Conservation (phyloP, 306 rosid genomes). For the Coriaria nepalensis region DNA sequence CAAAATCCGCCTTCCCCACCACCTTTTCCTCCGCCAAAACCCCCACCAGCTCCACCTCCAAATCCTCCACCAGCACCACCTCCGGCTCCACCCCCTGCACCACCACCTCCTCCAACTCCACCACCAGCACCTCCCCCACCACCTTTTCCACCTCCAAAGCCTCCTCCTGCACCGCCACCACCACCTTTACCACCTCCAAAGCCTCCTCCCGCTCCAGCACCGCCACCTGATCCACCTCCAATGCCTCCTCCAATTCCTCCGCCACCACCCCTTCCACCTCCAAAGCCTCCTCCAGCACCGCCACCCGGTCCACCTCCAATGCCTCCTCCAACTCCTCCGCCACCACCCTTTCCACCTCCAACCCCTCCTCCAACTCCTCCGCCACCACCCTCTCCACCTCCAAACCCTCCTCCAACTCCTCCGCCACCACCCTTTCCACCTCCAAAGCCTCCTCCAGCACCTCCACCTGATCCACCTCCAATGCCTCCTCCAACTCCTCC, state of each 20-base stretch:
- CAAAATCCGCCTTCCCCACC: background rate
- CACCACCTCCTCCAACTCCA: constrained; percentile 2
- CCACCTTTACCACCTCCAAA: background rate
- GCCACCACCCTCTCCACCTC: constrained; percentile 6
- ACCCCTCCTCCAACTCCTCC: too few species aligned
- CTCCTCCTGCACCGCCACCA: background rate
- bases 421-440: too few species aligned
- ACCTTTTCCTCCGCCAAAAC: background rate
- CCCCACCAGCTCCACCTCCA: constrained; percentile 2
- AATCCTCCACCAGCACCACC: background rate
- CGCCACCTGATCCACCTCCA: too few species aligned
- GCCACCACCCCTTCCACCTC: background rate
- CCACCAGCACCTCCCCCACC: background rate
- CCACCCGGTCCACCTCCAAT: constrained; percentile 1
- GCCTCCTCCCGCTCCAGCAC: background rate
- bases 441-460: too few species aligned
- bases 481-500: too few species aligned
- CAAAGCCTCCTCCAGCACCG: background rate
- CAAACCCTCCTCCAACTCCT: background rate
- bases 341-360: too few species aligned
- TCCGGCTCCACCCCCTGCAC: background rate
- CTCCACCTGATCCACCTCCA: too few species aligned
- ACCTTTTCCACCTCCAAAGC: constrained; percentile 6
- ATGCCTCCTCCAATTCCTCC: too few species aligned
- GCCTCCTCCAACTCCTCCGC: too few species aligned